Base-by-base conservation (phyloP, 805 yeast genomes). In the Metschnikowia colocasiae region DNA sequence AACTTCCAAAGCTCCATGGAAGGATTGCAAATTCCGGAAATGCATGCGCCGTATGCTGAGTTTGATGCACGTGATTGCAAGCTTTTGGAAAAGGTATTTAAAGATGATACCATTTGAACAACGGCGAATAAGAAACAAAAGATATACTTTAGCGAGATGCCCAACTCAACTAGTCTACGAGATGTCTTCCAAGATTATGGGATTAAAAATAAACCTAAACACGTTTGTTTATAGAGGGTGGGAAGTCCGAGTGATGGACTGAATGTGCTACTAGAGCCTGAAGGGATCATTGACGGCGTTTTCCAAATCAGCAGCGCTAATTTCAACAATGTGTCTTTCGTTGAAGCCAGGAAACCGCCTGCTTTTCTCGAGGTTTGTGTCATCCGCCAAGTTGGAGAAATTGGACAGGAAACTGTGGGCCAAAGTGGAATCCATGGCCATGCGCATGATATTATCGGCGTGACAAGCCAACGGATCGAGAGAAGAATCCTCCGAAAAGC, bases 391-490 rank as follows among this genome's bases (percentile, higher is more conserved):
- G 40, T 59, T 58, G 18, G 64, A 62, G 51, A 67, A 68, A 16
- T 65, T 66, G 23, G 67, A 63, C 25, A 73, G 67, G 6, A 72
- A 66, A 1, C 75, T 69, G 1, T 74, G 74, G 43, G 71, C 59
- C 73, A 72, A 67, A 2, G 77, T 73, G 23, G 77, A 67, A 49
- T 73, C 77, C 40, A 73, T 71, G 4, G 77, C 77, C 76, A 73
- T 72, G 19, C 73, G 59, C 65, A 73, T 60, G 46, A 73, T 73
- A 46, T 69, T 70, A 42, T 71, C 72, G 1, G 77, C 77, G 50
- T 73, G 77, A 45, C 76, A 73, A 5, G 77, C 77, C 49, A 73
- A 63, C 18, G 65, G 65, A 52, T 73, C 77, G 27, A 59, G 58
- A 40, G 61, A 65, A 2, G 67, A 57, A 15, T 41, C 41, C 15